Percentiles rank a stretch among this genome's conserved stretches.
Conservation (phyloP, 768 basidiomycete species). For the Lactifluus volemus region DNA sequence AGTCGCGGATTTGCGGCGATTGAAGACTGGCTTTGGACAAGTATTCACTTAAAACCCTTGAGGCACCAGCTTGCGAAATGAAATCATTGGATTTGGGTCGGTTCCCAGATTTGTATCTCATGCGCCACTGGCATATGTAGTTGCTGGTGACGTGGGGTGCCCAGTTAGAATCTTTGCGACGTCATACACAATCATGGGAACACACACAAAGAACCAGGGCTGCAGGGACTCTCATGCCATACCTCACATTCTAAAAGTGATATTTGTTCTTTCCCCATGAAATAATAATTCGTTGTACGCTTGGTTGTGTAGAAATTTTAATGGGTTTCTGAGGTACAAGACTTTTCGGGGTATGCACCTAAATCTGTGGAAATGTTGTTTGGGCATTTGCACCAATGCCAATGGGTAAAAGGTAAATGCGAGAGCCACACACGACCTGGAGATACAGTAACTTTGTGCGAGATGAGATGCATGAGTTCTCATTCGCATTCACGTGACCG, state of each 20-base stretch:
- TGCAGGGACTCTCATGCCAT: background rate
- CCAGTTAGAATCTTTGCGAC: background rate
- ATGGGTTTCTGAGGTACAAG: background rate
- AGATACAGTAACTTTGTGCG: too few relatives aligned
- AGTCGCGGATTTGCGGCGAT: background rate
- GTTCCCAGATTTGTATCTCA: background rate
- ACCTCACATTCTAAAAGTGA: background rate
- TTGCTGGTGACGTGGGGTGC: background rate
- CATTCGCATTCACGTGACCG: too few relatives aligned
- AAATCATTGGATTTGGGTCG: background rate
- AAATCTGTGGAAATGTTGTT: background rate
- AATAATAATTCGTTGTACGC: background rate
- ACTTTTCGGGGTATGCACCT: background rate
- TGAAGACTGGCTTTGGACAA: background rate
- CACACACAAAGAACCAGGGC: background rate
- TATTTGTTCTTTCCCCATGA: background rate
- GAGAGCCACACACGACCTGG: too few relatives aligned
- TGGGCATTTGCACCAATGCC: background rate
- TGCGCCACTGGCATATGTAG: background rate
- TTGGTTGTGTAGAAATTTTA: background rate
- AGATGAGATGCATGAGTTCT: too few relatives aligned
- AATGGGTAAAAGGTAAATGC: background rate
- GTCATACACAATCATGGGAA: background rate
- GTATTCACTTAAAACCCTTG: background rate
- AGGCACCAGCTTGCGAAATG: background rate